These are phyloP conservation scores for Schizosaccharomyces octosporus DNA, from an alignment of 805 yeast genomes.

Conservation along the genomic window DNA sequence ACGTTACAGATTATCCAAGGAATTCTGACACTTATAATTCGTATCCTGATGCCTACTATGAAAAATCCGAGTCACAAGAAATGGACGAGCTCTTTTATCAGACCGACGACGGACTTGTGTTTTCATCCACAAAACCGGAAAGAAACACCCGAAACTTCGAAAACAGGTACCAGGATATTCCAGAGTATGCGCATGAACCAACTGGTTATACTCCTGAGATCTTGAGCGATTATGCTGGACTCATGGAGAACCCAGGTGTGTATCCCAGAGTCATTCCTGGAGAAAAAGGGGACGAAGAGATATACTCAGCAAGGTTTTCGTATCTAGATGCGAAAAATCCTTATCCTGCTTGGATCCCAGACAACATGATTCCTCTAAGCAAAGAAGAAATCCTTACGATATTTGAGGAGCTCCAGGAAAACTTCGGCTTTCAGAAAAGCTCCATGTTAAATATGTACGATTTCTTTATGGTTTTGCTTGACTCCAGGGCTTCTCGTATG, in stretches of 20 bases:
- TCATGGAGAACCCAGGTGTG: neutral
- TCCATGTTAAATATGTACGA: conserved; percentile 60
- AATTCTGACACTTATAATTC: too few species aligned
- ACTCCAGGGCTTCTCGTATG: conserved; percentile 67
- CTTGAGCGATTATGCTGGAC: neutral
- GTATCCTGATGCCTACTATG: too few species aligned
- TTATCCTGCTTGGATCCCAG: conserved; percentile 98
- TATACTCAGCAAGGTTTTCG: neutral
- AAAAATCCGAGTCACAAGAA: too few species aligned
- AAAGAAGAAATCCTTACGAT: conserved; percentile 35
- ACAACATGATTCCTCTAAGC: conserved; percentile 56
- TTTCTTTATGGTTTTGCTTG: conserved; percentile 54
- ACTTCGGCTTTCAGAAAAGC: conserved; percentile 69
- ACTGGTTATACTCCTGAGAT: too few species aligned
- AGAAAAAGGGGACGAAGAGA: neutral
- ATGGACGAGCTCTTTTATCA: too few species aligned
- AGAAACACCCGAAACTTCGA: too few species aligned
- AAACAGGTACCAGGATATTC: too few species aligned
- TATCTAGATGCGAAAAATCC: conserved; percentile 28
- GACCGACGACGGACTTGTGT: too few species aligned
- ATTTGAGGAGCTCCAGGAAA: conserved; percentile 28
- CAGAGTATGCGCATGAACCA: too few species aligned
- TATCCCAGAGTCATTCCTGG: neutral
- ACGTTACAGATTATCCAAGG: too few species aligned
- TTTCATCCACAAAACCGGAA: too few species aligned